Base-by-base conservation (phyloP, 2,329 filamentous ascomycete genomes). In the Colletotrichum nymphaeae region DNA sequence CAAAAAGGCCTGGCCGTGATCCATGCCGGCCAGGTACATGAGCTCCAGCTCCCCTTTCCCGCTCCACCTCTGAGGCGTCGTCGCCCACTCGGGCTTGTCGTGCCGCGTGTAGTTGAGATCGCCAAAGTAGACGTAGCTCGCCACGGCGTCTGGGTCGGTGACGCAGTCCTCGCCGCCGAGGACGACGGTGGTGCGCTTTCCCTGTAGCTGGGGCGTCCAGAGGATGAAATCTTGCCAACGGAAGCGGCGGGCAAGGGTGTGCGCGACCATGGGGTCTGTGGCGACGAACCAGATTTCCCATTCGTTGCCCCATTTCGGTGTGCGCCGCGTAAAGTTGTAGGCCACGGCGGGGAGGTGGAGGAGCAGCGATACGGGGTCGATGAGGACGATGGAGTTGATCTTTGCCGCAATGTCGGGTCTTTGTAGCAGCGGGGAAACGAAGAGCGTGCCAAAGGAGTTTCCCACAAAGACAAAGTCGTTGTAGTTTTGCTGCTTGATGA, bases 161-260 rank as follows among this genome's bases (percentile, higher is more conserved):
- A 79, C 75, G 63, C 77, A 77, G 72, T 79, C 78, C 5, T 75
- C 74, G 4, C 77, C 71, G 9, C 75, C 77, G 9, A 78, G 63
- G 1, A 79, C 67, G 7, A 77, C 77, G 24, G 77, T 79, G 32
- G 76, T 77, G 7, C 78, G 76, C 56, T 74, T 69, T 3, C 74
- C 74, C 35, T 87, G 75, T 58, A 94, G 80, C 75, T 93, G 90
- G 55, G 93, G 90, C 75, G 89, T 91, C 92, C 93, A 94, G 5
- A 93, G 82, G 46, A 93, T 89, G 75, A 92, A 93, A 76, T 94
- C 88, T 30, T 86, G 86, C 93, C 93, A 94, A 82, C 93, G 93
- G 82, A 94, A 94, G 76, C 91, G 88, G 3, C 92, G 84, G 0
- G 88, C 89, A 0, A 94, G 83, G 5, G 89, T 90, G 68, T 92